Conservation (phyloP, 306 rosid species). For the Casuarina equisetifolia region DNA sequence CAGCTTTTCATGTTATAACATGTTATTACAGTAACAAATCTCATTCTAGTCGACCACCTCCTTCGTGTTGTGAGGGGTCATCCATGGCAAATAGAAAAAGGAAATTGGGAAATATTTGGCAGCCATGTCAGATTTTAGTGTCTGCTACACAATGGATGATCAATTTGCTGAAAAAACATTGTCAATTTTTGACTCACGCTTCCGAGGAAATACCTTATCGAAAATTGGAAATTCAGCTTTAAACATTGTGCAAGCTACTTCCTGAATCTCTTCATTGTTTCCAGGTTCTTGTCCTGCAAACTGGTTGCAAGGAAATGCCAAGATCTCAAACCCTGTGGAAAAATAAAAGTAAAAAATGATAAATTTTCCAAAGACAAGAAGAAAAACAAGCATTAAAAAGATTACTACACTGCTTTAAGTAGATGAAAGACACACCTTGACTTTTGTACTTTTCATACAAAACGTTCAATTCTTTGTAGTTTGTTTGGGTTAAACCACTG, state of each 20-base stretch:
- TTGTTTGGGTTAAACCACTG: slow-evolving; percentile 87
- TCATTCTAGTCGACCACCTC: too few species aligned
- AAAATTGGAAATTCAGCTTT: slow-evolving; percentile 87
- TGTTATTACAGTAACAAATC: neutral
- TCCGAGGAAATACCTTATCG: slow-evolving; percentile 64
- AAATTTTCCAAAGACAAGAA: neutral
- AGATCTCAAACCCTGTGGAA: slow-evolving; percentile 68
- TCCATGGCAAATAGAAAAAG: neutral
- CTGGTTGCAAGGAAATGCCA: slow-evolving; percentile 99
- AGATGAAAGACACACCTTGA: slow-evolving; percentile 49
- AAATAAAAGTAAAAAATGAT: neutral
- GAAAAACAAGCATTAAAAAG: neutral
- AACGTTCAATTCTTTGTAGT: slow-evolving; percentile 75
- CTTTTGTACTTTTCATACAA: slow-evolving; percentile 75
- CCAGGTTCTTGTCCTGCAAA: slow-evolving; percentile 90
- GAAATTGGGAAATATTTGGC: neutral
- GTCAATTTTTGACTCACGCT: neutral
- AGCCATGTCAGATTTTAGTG: neutral
- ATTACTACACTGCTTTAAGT: neutral
- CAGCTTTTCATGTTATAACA: neutral
- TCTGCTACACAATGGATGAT: neutral
- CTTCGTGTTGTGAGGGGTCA: too few species aligned
- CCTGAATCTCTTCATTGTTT: slow-evolving; percentile 71
- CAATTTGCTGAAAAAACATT: neutral
- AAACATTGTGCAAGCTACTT: slow-evolving; percentile 72